Conservation (phyloP, 176 grass and related monocot genomes). For the Eleusine indica region DNA sequence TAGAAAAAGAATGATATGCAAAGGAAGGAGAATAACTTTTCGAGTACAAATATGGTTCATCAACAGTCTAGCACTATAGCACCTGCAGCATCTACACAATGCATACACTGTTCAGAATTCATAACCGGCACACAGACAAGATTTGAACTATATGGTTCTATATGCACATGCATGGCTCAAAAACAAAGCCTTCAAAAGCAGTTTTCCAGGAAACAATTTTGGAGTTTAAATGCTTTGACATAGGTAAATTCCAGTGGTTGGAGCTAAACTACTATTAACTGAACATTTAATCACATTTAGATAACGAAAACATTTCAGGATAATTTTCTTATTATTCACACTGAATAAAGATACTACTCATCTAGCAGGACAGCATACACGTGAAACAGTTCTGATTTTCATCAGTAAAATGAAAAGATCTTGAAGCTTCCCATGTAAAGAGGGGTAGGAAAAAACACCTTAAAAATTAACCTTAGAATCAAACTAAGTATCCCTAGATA, state of each 20-base stretch:
- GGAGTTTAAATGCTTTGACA: neutral
- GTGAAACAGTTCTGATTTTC: constrained; percentile 5
- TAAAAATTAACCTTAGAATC: neutral
- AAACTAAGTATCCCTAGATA: neutral
- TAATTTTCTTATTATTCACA: constrained; percentile 8
- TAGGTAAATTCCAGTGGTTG: neutral
- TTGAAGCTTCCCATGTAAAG: neutral
- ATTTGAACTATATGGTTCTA: neutral
- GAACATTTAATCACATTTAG: neutral
- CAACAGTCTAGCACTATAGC: neutral
- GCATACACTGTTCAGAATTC: constrained; percentile 6
- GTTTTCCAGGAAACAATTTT: neutral
- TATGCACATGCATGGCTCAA: neutral
- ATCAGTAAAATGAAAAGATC: neutral
- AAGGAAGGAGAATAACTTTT: constrained; percentile 15
- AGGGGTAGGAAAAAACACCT: neutral
- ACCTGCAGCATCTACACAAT: constrained; percentile 21
- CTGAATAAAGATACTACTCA: neutral
- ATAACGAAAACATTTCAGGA: neutral
- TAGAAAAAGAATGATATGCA: constrained; percentile 23
- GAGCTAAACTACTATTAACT: constrained; percentile 5
- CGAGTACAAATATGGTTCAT: neutral
- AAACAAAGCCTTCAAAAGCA: neutral
- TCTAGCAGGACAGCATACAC: neutral
- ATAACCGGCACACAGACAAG: neutral